Base-by-base conservation (phyloP, 2,329 filamentous ascomycete species). In the Colletotrichum tabaci region DNA sequence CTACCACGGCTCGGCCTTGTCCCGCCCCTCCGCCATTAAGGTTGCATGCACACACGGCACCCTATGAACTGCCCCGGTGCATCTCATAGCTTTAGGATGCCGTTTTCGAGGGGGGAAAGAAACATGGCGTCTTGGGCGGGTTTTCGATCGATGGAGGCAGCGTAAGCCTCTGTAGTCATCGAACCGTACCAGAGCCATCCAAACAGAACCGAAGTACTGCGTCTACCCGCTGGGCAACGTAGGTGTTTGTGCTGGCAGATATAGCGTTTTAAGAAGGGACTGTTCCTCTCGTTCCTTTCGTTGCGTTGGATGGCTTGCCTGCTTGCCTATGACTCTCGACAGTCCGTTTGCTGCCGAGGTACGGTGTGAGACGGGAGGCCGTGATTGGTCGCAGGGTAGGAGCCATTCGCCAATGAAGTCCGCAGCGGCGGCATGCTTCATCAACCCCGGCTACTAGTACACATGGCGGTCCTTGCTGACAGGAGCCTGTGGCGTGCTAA, bases 381-480 rank as follows among this genome's bases (percentile, higher is more conserved):
- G 21, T 62, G 63, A 71, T 71, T 62, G 67, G 67, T 18, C 46
- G 30, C 10, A 21, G 38, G 12, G 8, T 35, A 35, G 6, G 38
- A 63, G 44, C 21, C 40, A 38, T 61, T 46, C 53, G 42, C 61
- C 66, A 69, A 57, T 60, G 35, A 49, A 49, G 55, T 23, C 18
- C 53, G 12, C 15, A 5, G 40, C 21, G 40, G 56, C 46, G 40
- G 42, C 66, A 52, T 69, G 53, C 47, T 44, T 15, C 55, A 35
- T 47, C 46, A 35, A 66, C 62, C 67, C 67, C 30, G 23, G 67
- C n/a, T 38, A 55, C 30, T 35, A 35, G 30, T 35, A 8, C 56
- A 50, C 67, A 66, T 61, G 55, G 62, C 56, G 62, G 56, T 40
- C 62, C 56, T 53, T 50, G 50, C 56, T 71, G 65, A 71, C 58